Percentiles rank a stretch among this genome's conserved stretches.
phyloP scores from a whole-genome alignment of 148 eudicot genomes.

The Nyssa sinensis region DNA sequence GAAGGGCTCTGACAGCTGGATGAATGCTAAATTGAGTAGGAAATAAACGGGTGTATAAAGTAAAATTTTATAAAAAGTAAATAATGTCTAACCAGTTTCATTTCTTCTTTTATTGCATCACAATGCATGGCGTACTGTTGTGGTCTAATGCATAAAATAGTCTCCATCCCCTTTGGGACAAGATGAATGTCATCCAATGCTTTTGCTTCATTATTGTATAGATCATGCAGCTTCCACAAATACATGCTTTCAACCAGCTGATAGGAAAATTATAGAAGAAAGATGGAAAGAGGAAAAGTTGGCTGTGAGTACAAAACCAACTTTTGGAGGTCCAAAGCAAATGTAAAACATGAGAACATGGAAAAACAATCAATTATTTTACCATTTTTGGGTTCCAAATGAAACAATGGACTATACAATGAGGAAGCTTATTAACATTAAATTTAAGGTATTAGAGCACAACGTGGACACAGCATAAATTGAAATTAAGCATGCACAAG shows the following conservation, averaged over 20 bases:
- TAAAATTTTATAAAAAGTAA: slow-evolving; percentile 6
- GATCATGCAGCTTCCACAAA: slow-evolving; percentile 70
- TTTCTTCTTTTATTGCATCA: slow-evolving; percentile 62
- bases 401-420: too few relatives aligned
- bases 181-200: slow-evolving; percentile 64
- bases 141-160: slow-evolving; percentile 46
- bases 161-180: slow-evolving; percentile 46
- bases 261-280: slow-evolving; percentile 6
- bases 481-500: too few relatives aligned
- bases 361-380: too few relatives aligned
- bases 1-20: slow-evolving; percentile 98
- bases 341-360: not conserved
- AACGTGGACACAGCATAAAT: too few relatives aligned
- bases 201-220: slow-evolving; percentile 48
- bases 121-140: slow-evolving; percentile 79
- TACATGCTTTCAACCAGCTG: slow-evolving; percentile 81
- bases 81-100: slow-evolving; percentile 53
- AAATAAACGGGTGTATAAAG: not conserved
- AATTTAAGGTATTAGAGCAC: too few relatives aligned
- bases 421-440: too few relatives aligned
- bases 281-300: not conserved
- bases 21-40: slow-evolving; percentile 37
- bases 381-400: too few relatives aligned
- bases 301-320: too few relatives aligned
- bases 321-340: not conserved